phyloP scores from a whole-genome alignment of 768 basidiomycete genomes.

The Mycena metata region DNA sequence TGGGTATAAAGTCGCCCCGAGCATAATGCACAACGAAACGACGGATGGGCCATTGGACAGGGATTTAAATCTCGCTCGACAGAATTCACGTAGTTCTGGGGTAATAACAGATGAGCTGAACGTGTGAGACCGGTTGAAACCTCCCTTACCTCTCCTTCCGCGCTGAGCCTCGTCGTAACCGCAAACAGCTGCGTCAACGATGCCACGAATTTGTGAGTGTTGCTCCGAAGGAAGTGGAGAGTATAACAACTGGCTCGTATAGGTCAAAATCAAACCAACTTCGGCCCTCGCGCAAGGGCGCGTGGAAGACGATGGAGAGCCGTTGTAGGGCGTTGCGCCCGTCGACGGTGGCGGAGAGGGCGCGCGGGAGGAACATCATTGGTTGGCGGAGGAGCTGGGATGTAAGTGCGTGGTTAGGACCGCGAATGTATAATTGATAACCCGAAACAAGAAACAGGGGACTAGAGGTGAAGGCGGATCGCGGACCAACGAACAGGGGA shows the following conservation, averaged over 20 bases:
- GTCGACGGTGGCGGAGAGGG: constrained; percentile 73
- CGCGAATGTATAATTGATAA: too few relatives aligned
- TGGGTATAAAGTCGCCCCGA: constrained; percentile 58
- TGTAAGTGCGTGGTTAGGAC: too few relatives aligned
- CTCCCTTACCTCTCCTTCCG: constrained; percentile 72
- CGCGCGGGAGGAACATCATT: constrained; percentile 75
- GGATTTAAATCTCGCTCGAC: too few relatives aligned
- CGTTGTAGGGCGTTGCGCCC: constrained; percentile 73
- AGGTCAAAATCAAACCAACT: constrained; percentile 80
- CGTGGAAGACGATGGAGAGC: constrained; percentile 65
- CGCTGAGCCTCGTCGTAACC: constrained; percentile 67
- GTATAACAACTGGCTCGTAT: constrained; percentile 60
- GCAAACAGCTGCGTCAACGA: constrained; percentile 66
- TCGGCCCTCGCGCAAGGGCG: constrained; percentile 67
- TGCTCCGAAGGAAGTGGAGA: too few relatives aligned
- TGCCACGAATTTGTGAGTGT: constrained; percentile 45
- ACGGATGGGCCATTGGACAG: too few relatives aligned
- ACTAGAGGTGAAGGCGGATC: too few relatives aligned
- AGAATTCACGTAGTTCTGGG: constrained; percentile 74
- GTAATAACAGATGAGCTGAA: neutral
- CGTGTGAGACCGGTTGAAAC: too few relatives aligned
- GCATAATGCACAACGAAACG: constrained; percentile 67
- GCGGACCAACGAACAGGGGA: too few relatives aligned
- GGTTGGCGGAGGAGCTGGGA: constrained; percentile 79
- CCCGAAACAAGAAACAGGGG: too few relatives aligned